Evolutionary conservation across 83 land plant genomes (phyloP).

Genomic region (Diphasiastrum complanatum): DNA sequence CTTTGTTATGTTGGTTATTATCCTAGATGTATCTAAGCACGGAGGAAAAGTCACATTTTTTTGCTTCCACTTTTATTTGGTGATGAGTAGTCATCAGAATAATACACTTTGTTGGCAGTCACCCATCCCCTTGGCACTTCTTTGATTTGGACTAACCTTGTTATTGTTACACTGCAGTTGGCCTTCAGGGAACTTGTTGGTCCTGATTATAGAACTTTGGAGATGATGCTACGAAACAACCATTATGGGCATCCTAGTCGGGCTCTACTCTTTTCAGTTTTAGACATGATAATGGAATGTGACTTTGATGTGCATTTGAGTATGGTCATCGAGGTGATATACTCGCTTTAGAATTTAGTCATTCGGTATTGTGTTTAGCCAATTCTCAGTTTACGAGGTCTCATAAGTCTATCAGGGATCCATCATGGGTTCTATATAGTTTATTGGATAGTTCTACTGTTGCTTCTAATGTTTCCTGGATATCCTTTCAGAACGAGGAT

Average conservation of each 20-base stretch:
- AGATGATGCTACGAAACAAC: constrained; percentile 64
- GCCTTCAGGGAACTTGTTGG: constrained; percentile 87
- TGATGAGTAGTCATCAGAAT: no score
- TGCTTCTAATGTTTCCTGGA: not conserved
- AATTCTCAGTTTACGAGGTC: not conserved
- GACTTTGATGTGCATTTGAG: constrained; percentile 39
- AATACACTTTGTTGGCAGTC: no score
- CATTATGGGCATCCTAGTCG: constrained; percentile 63
- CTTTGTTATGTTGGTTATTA: no score
- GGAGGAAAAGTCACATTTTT: not conserved
- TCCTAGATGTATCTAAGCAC: no score
- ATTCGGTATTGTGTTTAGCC: constrained; percentile 5
- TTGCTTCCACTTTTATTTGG: not conserved
- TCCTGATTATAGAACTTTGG: constrained; percentile 67
- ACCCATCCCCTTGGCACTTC: no score
- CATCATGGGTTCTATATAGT: no score
- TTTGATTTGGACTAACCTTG: not conserved
- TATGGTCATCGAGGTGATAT: constrained; percentile 64
- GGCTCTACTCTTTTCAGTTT: constrained; percentile 56
- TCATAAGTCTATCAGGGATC: not conserved
- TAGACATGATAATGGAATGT: constrained; percentile 95
- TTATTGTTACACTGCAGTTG: constrained; percentile 37
- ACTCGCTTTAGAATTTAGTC: not conserved
- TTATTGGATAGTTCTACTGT: no score
- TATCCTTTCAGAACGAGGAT: constrained; percentile 80